Conservation (phyloP, 2,329 filamentous ascomycete species). For the Pseudogymnoascus sp. region DNA sequence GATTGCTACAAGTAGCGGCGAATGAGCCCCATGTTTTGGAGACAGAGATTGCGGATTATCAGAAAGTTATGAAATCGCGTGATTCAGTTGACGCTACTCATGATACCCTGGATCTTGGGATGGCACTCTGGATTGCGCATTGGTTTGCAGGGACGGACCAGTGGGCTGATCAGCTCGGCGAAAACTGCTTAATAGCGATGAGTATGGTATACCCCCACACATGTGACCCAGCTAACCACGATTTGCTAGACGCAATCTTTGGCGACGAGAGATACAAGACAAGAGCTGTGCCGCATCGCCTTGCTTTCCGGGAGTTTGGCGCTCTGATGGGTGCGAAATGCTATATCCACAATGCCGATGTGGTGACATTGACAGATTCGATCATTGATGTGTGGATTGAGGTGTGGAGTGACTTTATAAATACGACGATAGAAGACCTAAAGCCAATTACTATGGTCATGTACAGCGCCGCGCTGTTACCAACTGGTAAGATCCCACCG, state of each 20-base stretch:
- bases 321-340: conserved; percentile 9
- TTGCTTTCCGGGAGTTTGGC: conserved; percentile 9
- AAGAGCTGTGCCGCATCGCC: neutral
- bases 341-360: neutral
- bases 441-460: conserved; percentile 10
- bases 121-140: conserved; percentile 49
- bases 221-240: conserved; percentile 9
- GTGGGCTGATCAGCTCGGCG: conserved; percentile 36
- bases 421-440: neutral
- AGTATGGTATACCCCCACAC: neutral
- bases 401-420: neutral
- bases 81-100: conserved; percentile 36
- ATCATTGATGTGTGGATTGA: conserved; percentile 8
- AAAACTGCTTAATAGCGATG: neutral
- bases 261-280: neutral
- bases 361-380: neutral
- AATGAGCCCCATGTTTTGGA: conserved; percentile 30
- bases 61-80: conserved; percentile 37
- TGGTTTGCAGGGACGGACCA: conserved; percentile 37
- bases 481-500: neutral
- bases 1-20: conserved; percentile 37
- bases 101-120: conserved; percentile 49
- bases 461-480: conserved; percentile 6
- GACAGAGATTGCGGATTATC: conserved; percentile 45
- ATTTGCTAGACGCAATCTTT: neutral